Evolutionary conservation across 2,329 filamentous ascomycete species (phyloP), one percentile per base, ranked within the genome.

Genomic region (Claviceps pusilla): DNA sequence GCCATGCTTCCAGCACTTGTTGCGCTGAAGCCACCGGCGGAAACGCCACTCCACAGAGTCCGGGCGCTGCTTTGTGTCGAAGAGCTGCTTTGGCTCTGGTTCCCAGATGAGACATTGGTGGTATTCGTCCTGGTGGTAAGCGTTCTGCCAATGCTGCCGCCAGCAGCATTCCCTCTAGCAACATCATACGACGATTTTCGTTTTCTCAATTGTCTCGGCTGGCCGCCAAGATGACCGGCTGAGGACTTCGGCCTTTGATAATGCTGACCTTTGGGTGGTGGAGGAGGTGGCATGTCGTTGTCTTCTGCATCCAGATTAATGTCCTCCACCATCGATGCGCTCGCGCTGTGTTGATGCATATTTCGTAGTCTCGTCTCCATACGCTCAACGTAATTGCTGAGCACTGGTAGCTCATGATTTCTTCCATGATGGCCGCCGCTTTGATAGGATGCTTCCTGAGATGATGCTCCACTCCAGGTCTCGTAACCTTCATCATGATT

Each of bases 1-100:
- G 89, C 90, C 59, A 94, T 81, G 69, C 91, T 97, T 53, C 90
- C 93, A 16, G 93, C 93, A 69, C 93, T 97, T 16, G 93, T 97
- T 51, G 89, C 87, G 67, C 91, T 97, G 69, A 96, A 89, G 12
- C 80, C 91, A 51, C 90, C 84, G 0, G 93, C 93, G 53, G 93
- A 97, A 52, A 81, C 78, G 3, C 91, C 93, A 66, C 91, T 97
- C 91, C 96, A 96, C 47, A 98, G 69, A 63, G 88, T 97, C 61
- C 85, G 82, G 61, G 84, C 83, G 16, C 89, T 96, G 65, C 82
- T 83, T 60, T 87, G 82, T 1, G 86, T 90, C 59, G 84, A 87
- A 45, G 77, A 80, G 59, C 86, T 90, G 59, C 80, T 86, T 48
- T 79, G 80, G 59, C 84, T 90, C 59, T 84, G 82, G 51, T 82